Evolutionary conservation across 1,139 yeast species (phyloP).

Genomic region (Taphrina communis): DNA sequence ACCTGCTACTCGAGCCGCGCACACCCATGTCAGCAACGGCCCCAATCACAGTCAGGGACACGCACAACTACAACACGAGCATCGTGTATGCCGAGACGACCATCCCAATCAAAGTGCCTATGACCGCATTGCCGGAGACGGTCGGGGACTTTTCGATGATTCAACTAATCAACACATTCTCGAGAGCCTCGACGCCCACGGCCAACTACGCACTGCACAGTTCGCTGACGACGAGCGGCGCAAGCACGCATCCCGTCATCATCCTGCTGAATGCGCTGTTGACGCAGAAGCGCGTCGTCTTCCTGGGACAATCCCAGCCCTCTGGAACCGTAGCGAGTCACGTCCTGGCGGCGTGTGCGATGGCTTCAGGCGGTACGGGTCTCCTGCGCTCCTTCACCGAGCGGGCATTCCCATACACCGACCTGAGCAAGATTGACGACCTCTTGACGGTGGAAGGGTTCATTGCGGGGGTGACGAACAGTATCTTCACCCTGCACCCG

Average conservation of each 20-base stretch:
- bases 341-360: slow-evolving; percentile 60
- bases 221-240: slow-evolving; percentile 43
- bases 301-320: slow-evolving; percentile 63
- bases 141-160: slow-evolving; percentile 49
- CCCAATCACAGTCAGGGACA: slow-evolving; percentile 21
- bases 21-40: slow-evolving; percentile 19
- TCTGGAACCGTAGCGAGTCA: slow-evolving; percentile 64
- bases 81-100: slow-evolving; percentile 18
- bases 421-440: slow-evolving; percentile 65
- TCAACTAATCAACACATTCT: slow-evolving; percentile 43
- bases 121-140: slow-evolving; percentile 50
- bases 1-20: slow-evolving; percentile 10
- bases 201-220: slow-evolving; percentile 43
- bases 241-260: slow-evolving; percentile 58
- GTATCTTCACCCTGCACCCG: slow-evolving; percentile 65
- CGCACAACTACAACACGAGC: slow-evolving; percentile 22
- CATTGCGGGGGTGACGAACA: slow-evolving; percentile 72
- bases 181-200: slow-evolving; percentile 47
- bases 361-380: slow-evolving; percentile 64
- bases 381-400: slow-evolving; percentile 59
- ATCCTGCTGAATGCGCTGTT: slow-evolving; percentile 63
- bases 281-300: slow-evolving; percentile 63
- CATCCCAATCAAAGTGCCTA: slow-evolving; percentile 50
- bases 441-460: slow-evolving; percentile 57
- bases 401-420: slow-evolving; percentile 65